phyloP scores from a whole-genome alignment of 371 early-diverging fungal genomes.

The Haplosporangium sp. region DNA sequence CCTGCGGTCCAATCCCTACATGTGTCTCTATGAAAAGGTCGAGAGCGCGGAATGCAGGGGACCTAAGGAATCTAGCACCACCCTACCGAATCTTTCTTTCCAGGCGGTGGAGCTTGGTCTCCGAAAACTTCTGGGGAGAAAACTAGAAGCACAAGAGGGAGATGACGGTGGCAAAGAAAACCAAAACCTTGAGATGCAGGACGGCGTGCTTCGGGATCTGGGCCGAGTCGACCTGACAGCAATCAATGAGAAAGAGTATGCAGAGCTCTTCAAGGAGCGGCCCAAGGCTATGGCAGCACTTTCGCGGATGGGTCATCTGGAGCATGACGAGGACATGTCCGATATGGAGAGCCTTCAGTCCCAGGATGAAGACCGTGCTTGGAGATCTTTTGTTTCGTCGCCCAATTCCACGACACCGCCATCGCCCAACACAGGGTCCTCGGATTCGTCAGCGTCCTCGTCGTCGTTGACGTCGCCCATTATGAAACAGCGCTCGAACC shows the following conservation, averaged over 20 bases:
- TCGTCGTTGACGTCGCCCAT: conserved; percentile 35
- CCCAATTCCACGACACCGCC: conserved; percentile 53
- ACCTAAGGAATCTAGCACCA: background rate
- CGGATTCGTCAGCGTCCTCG: conserved; percentile 27
- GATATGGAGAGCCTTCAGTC: conserved; percentile 45
- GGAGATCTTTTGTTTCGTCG: conserved; percentile 51
- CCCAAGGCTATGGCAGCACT: conserved; percentile 29
- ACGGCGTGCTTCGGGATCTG: background rate
- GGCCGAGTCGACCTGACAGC: conserved; percentile 23
- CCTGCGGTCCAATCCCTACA: conserved; percentile 82
- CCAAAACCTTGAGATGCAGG: background rate
- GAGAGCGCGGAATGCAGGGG: conserved; percentile 5
- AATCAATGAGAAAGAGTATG: conserved; percentile 31
- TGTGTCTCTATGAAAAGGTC: conserved; percentile 89
- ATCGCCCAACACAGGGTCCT: conserved; percentile 34
- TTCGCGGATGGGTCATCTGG: conserved; percentile 12
- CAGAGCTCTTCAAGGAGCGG: conserved; percentile 23
- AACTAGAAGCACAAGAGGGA: conserved; percentile 4
- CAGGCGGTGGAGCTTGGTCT: conserved; percentile 46
- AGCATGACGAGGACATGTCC: conserved; percentile 49
- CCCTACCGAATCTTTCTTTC: conserved; percentile 23
- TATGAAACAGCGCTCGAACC: conserved; percentile 22
- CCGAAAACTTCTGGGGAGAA: conserved; percentile 10
- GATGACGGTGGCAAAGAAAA: background rate
- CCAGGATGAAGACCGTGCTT: conserved; percentile 25